Evolutionary conservation across 108 stramenopile species (phyloP).

Genomic region (Discostella pseudostelligera): DNA sequence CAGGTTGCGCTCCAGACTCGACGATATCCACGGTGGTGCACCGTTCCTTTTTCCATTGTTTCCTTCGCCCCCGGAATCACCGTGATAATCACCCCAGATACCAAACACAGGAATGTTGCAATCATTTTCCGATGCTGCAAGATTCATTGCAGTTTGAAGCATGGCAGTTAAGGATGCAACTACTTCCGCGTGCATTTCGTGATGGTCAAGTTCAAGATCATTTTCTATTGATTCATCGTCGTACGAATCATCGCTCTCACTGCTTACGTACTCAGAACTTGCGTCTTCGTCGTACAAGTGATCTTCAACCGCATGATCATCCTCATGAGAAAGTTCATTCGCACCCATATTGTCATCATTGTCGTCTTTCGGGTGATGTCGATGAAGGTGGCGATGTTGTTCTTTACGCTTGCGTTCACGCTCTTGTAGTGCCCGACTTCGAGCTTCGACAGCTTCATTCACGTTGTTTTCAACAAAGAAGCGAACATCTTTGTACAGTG

Average conservation of each 20-base stretch:
- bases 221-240: constrained; percentile 8
- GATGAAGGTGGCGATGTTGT: not conserved
- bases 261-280: not conserved
- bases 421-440: constrained; percentile 12
- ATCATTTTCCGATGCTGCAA: constrained; percentile 58
- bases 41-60: not conserved
- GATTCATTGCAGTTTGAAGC: constrained; percentile 74
- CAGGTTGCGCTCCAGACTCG: not conserved
- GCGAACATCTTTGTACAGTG: constrained; percentile 28
- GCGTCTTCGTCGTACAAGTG: constrained; percentile 3
- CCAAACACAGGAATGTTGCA: constrained; percentile 80
- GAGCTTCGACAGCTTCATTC: constrained; percentile 13
- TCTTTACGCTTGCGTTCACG: constrained; percentile 10
- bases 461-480: constrained; percentile 22
- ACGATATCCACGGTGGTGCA: constrained; percentile 35
- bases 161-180: constrained; percentile 24
- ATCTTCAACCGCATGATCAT: not conserved
- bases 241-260: not conserved
- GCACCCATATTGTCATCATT: constrained; percentile 11
- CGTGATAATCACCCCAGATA: constrained; percentile 65
- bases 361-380: not conserved
- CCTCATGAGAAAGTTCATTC: no score
- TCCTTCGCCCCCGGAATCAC: constrained; percentile 8
- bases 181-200: constrained; percentile 29
- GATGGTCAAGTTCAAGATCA: constrained; percentile 16